Evolutionary conservation across 1,284 basidiomycete genomes (phyloP).

Genomic region (Xerocomus cyaneibrunnescens): DNA sequence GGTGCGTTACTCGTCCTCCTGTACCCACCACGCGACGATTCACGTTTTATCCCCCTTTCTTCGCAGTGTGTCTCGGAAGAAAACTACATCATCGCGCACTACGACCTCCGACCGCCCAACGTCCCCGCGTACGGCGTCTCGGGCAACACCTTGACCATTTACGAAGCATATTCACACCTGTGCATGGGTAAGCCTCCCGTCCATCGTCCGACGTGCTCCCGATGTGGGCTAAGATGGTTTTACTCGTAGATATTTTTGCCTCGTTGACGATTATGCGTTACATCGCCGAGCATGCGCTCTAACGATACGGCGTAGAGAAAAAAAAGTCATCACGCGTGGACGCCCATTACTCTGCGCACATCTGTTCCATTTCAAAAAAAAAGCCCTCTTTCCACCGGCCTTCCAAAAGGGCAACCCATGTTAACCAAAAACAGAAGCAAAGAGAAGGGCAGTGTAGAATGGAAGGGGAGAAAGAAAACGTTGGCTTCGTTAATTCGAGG

Average conservation of each 20-base stretch:
- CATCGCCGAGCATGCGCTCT: slow-evolving; percentile 48
- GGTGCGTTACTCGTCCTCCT: slow-evolving; percentile 38
- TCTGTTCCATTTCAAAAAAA: slow-evolving; percentile 9
- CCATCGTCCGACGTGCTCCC: not conserved
- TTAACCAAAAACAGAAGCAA: slow-evolving; percentile 1
- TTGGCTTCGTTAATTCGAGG: no score
- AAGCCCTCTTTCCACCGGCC: slow-evolving; percentile 3
- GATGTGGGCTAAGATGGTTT: slow-evolving; percentile 8
- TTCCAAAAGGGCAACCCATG: slow-evolving; percentile 1
- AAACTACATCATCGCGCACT: slow-evolving; percentile 57
- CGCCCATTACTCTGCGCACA: not conserved
- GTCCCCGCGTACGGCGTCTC: slow-evolving; percentile 58
- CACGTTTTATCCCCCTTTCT: not conserved
- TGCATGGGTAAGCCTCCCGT: slow-evolving; percentile 48
- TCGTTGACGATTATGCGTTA: slow-evolving; percentile 68
- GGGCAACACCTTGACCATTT: slow-evolving; percentile 63
- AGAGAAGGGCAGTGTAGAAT: slow-evolving; percentile 1
- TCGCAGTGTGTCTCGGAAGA: slow-evolving; percentile 56
- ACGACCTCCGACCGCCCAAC: slow-evolving; percentile 52
- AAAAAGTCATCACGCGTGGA: not conserved
- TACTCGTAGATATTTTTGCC: slow-evolving; percentile 52
- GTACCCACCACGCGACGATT: slow-evolving; percentile 2
- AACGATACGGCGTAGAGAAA: slow-evolving; percentile 1
- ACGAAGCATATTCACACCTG: slow-evolving; percentile 55
- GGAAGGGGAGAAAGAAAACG: no score